Conservation (phyloP, 768 basidiomycete genomes). For the Tubosaeta brunneosetosa region DNA sequence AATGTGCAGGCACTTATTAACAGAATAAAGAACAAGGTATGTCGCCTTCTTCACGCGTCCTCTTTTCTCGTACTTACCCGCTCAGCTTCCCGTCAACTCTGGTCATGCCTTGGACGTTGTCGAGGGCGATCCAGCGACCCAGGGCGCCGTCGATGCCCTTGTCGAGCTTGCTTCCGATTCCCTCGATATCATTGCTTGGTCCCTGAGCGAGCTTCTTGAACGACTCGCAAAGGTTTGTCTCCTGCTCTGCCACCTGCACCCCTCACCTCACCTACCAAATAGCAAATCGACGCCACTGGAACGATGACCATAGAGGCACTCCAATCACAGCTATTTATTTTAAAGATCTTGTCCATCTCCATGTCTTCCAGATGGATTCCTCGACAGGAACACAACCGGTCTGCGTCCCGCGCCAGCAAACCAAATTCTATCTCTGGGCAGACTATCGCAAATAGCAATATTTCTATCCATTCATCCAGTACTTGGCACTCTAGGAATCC, state of each 20-base stretch:
- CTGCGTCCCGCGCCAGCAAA: conserved; percentile 42
- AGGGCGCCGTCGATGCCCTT: conserved; percentile 72
- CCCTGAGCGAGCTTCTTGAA: conserved; percentile 73
- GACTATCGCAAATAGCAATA: conserved; percentile 27
- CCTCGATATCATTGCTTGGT: conserved; percentile 75
- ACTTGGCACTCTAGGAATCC: conserved; percentile 23
- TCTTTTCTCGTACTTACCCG: background rate
- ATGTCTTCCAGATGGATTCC: conserved; percentile 72
- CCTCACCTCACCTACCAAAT: conserved; percentile 15
- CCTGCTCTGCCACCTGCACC: background rate
- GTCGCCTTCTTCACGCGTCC: conserved; percentile 12
- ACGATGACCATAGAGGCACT: conserved; percentile 63
- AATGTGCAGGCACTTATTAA: conserved; percentile 76
- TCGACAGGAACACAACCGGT: conserved; percentile 39
- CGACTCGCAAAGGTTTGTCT: conserved; percentile 64
- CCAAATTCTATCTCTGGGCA: conserved; percentile 30
- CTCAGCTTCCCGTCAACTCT: conserved; percentile 80
- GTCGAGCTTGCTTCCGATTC: conserved; percentile 76
- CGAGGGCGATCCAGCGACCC: conserved; percentile 71
- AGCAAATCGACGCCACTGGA: conserved; percentile 54
- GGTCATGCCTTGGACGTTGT: conserved; percentile 67
- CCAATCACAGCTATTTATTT: conserved; percentile 81
- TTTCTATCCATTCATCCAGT: conserved; percentile 33
- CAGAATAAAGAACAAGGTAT: conserved; percentile 76
- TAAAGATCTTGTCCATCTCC: conserved; percentile 74